Percentiles rank a stretch among this genome's conserved stretches.
These are phyloP conservation scores for Ostreobium quekettii DNA, from an alignment of 139 green algal species.

Conservation along the genomic window DNA sequence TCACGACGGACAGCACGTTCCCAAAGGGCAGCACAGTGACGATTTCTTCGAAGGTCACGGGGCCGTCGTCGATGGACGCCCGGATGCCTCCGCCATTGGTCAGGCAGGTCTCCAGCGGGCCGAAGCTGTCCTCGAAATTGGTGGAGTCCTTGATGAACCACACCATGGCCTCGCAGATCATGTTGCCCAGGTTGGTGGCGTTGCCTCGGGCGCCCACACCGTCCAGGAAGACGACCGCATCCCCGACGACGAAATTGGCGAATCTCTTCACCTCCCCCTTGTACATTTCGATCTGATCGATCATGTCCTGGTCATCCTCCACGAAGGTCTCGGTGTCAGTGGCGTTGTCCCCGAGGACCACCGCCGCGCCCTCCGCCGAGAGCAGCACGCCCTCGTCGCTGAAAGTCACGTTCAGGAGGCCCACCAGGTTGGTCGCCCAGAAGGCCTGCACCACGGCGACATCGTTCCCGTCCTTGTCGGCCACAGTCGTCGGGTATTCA, in stretches of 20 bases:
- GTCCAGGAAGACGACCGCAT: slow-evolving; percentile 7
- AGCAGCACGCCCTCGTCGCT: neutral
- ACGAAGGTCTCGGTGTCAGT: neutral
- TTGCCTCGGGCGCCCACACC: neutral
- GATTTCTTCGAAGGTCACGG: slow-evolving; percentile 15
- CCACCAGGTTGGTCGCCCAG: neutral
- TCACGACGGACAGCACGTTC: slow-evolving; percentile 19
- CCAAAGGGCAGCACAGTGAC: slow-evolving; percentile 27
- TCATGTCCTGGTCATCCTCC: neutral
- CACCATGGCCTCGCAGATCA: slow-evolving; percentile 26
- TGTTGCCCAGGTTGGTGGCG: slow-evolving; percentile 29
- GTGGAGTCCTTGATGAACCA: slow-evolving; percentile 14
- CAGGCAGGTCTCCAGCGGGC: slow-evolving; percentile 14
- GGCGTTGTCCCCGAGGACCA: neutral
- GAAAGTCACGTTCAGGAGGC: neutral
- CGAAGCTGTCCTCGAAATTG: neutral
- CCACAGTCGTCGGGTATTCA: too few relatives aligned
- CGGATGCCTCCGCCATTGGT: slow-evolving; percentile 27
- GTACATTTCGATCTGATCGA: neutral
- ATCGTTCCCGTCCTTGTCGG: neutral
- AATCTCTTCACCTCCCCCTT: too few relatives aligned
- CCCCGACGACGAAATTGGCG: too few relatives aligned
- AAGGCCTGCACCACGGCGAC: neutral
- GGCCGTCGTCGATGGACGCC: slow-evolving; percentile 17
- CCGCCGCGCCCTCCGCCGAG: neutral